A percentile compares a stretch with the other conserved stretches of the same genome.
Conservation (phyloP, 2,329 filamentous ascomycete species). For the Colletotrichum viniferum region DNA sequence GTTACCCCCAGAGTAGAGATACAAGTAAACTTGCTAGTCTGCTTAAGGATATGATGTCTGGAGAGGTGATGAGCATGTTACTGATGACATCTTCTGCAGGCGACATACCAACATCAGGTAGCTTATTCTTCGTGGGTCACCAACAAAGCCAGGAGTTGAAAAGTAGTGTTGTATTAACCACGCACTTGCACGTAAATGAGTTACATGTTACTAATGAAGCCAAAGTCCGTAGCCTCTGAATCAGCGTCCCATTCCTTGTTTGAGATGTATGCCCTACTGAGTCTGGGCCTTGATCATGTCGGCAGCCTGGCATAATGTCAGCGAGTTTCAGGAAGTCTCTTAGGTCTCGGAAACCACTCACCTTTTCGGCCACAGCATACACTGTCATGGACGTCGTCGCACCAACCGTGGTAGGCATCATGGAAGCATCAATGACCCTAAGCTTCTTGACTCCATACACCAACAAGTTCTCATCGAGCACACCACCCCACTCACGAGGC, state of each 20-base stretch:
- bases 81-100: neutral
- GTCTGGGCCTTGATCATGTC: constrained; percentile 20
- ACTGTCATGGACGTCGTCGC: constrained; percentile 25
- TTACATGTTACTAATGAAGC: neutral
- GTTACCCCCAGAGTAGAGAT: neutral
- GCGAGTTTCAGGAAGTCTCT: fast-evolving
- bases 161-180: neutral
- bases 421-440: constrained; percentile 23
- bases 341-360: neutral
- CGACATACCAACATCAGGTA: neutral
- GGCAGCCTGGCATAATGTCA: constrained; percentile 1
- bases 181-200: neutral
- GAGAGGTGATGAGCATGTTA: neutral
- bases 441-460: constrained; percentile 32
- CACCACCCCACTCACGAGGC: constrained; percentile 30
- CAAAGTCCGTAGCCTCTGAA: fast-evolving
- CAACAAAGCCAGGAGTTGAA: fast-evolving
- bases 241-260: neutral
- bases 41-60: neutral
- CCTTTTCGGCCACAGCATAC: constrained; percentile 25
- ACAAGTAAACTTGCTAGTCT: neutral
- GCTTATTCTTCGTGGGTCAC: neutral
- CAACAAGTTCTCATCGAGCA: constrained; percentile 29
- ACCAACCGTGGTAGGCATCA: constrained; percentile 25
- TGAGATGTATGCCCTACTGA: neutral